Evolutionary conservation across 306 rosid species (phyloP).

Genomic region (Begonia peltatifolia): DNA sequence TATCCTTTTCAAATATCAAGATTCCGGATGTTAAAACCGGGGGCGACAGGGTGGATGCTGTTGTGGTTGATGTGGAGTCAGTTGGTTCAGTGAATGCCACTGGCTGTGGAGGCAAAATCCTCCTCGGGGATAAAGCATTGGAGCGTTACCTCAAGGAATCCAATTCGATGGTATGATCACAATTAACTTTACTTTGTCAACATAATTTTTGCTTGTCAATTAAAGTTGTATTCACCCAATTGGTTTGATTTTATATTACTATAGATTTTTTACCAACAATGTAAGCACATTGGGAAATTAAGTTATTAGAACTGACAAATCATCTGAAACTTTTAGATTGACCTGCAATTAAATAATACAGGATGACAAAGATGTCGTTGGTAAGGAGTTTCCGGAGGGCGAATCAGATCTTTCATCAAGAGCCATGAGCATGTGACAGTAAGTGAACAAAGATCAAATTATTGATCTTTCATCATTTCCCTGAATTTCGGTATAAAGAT

Average conservation of each 20-base stretch:
- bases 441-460: too few relatives aligned
- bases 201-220: too few relatives aligned
- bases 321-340: constrained; percentile 1
- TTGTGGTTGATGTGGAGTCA: constrained; percentile 70
- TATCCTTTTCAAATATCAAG: constrained; percentile 23
- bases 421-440: constrained; percentile 40
- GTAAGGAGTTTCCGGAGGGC: constrained; percentile 48
- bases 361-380: constrained; percentile 33
- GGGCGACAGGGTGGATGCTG: constrained; percentile 62
- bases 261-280: neutral
- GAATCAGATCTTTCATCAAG: constrained; percentile 71
- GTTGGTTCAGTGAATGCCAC: constrained; percentile 38
- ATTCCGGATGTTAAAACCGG: constrained; percentile 79
- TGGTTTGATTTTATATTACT: too few relatives aligned
- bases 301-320: neutral
- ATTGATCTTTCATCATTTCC: too few relatives aligned
- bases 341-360: constrained; percentile 13
- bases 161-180: constrained; percentile 41
- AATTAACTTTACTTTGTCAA: neutral
- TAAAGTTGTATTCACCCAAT: too few relatives aligned
- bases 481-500: too few relatives aligned
- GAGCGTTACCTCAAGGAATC: constrained; percentile 35
- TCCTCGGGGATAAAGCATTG: constrained; percentile 61
- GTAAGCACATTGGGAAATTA: neutral
- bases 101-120: constrained; percentile 80